Evolutionary conservation across 73 alveolate species (phyloP).

Genomic region (Paramecium bursaria): DNA sequence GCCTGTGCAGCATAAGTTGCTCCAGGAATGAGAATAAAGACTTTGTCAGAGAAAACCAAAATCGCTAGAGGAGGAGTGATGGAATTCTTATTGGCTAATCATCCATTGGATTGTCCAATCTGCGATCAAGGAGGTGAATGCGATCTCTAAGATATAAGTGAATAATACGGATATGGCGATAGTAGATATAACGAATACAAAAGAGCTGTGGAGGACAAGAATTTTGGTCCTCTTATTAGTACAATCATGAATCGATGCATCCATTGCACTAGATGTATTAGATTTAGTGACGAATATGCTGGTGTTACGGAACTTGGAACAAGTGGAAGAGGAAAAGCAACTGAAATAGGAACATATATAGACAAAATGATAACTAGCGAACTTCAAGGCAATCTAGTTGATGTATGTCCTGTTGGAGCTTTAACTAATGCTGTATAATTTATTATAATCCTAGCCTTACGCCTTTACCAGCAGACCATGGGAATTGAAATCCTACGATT

Average conservation of each 20-base stretch:
- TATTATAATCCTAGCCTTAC: conserved; percentile 71
- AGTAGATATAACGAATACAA: conserved; percentile 87
- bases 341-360: conserved; percentile 90
- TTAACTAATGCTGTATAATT: conserved; percentile 73
- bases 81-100: conserved; percentile 95
- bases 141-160: conserved; percentile 88
- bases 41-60: conserved; percentile 87
- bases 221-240: conserved; percentile 88
- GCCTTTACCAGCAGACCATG: conserved; percentile 91
- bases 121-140: conserved; percentile 98
- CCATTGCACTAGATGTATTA: conserved; percentile 91
- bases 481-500: conserved; percentile 87
- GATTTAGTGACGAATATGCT: conserved; percentile 88
- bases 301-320: conserved; percentile 88
- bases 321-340: conserved; percentile 86
- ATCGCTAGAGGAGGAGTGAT: conserved; percentile 94
- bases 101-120: conserved; percentile 95
- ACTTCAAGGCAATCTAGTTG: conserved; percentile 88
- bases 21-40: conserved; percentile 88
- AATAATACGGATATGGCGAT: conserved; percentile 86
- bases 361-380: conserved; percentile 88
- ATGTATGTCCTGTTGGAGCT: conserved; percentile 96
- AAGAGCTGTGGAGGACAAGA: conserved; percentile 93
- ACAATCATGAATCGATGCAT: conserved; percentile 93
- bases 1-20: conserved; percentile 89